These are phyloP conservation scores for Pseudogymnoascus sp. DNA, from an alignment of 2,329 filamentous ascomycete species.

Conservation along the genomic window DNA sequence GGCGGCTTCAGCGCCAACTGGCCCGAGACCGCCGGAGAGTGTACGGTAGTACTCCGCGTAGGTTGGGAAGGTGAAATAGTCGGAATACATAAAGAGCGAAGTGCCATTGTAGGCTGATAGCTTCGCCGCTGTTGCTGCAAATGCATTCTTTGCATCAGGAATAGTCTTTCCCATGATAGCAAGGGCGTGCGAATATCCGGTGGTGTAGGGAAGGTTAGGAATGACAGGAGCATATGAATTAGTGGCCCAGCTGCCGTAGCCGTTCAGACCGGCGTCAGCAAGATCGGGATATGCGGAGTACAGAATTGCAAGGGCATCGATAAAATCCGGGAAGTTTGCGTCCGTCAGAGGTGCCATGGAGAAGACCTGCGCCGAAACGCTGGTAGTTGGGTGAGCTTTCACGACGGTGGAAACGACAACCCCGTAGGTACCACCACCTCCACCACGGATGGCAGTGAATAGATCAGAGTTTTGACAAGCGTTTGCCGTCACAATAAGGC, in stretches of 20 bases:
- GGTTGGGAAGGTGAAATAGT: slow-evolving; percentile 17
- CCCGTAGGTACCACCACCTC: slow-evolving; percentile 31
- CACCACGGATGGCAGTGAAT: slow-evolving; percentile 35
- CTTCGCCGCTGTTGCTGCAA: slow-evolving; percentile 17
- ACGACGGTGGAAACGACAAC: slow-evolving; percentile 34
- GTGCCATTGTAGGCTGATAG: slow-evolving; percentile 18
- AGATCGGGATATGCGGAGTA: slow-evolving; percentile 29
- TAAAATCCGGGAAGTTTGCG: slow-evolving; percentile 23
- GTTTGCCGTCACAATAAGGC: slow-evolving; percentile 30
- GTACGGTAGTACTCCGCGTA: slow-evolving; percentile 28
- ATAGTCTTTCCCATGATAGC: slow-evolving; percentile 25
- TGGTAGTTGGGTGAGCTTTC: slow-evolving; percentile 33
- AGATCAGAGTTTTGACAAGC: slow-evolving; percentile 30
- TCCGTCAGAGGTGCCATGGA: slow-evolving; percentile 20
- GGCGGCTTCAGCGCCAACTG: slow-evolving; percentile 8
- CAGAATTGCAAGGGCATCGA: slow-evolving; percentile 26
- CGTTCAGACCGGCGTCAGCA: slow-evolving; percentile 25
- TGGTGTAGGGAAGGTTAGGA: slow-evolving; percentile 18
- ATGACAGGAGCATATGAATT: slow-evolving; percentile 22
- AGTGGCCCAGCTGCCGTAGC: slow-evolving; percentile 26
- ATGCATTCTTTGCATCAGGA: slow-evolving; percentile 20
- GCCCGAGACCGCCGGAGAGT: slow-evolving; percentile 19
- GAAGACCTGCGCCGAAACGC: slow-evolving; percentile 22
- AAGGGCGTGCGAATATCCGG: slow-evolving; percentile 27
- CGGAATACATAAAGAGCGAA: slow-evolving; percentile 17